Percentiles rank a stretch among this genome's conserved stretches.
Conservation (phyloP, 2,329 filamentous ascomycete genomes). For the Cadophora gregata region DNA sequence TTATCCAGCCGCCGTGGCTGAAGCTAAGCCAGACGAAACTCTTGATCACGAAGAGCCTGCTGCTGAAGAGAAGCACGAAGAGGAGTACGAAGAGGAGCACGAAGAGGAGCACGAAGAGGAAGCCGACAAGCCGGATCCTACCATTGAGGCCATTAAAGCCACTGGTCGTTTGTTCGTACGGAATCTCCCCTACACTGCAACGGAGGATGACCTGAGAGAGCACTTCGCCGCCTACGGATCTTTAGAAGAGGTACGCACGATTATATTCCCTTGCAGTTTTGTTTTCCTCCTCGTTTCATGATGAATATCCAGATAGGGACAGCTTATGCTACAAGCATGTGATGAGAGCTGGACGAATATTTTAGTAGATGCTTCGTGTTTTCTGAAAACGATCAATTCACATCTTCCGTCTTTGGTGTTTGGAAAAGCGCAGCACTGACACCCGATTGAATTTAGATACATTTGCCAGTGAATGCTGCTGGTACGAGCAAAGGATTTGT, state of each 20-base stretch:
- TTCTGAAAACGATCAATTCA: slow-evolving; percentile 60
- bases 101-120: slow-evolving; percentile 34
- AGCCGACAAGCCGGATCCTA: slow-evolving; percentile 44
- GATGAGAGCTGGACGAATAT: slow-evolving; percentile 95
- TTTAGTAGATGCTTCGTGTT: slow-evolving; percentile 99
- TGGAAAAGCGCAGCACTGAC: slow-evolving; percentile 48
- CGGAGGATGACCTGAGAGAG: slow-evolving; percentile 75
- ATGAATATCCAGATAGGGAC: slow-evolving; percentile 99
- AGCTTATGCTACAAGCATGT: slow-evolving; percentile 91
- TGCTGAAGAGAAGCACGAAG: slow-evolving; percentile 32
- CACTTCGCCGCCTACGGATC: slow-evolving; percentile 76
- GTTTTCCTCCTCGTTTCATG: slow-evolving; percentile 58
- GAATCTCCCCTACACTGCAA: slow-evolving; percentile 83
- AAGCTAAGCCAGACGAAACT: slow-evolving; percentile 26
- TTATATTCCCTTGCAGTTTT: slow-evolving; percentile 29
- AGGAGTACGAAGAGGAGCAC: slow-evolving; percentile 35
- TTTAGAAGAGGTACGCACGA: slow-evolving; percentile 80
- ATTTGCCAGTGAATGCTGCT: slow-evolving; percentile 77
- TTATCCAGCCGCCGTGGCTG: slow-evolving; percentile 23
- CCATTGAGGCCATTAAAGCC: slow-evolving; percentile 66
- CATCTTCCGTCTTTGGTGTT: slow-evolving; percentile 29
- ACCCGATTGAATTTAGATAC: slow-evolving; percentile 67
- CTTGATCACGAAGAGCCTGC: slow-evolving; percentile 33
- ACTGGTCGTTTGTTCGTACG: slow-evolving; percentile 85
- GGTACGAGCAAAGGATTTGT: slow-evolving; percentile 88